Percentiles rank a stretch among this genome's conserved stretches.
phyloP scores from a whole-genome alignment of 2,329 filamentous ascomycete species.

The Hawksworthiomyces lignivorus region DNA sequence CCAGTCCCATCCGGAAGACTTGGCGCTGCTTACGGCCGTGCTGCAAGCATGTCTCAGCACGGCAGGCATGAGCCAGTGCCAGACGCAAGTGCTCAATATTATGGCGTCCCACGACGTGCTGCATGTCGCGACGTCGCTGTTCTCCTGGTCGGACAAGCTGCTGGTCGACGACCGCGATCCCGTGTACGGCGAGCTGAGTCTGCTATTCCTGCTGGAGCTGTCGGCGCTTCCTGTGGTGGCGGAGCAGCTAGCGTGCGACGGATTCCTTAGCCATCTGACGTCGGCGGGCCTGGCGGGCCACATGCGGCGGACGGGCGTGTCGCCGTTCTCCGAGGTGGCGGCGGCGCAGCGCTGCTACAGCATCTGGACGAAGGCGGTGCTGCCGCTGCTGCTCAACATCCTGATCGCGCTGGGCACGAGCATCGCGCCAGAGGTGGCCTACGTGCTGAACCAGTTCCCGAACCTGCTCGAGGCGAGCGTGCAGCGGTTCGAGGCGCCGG shows the following conservation, averaged over 20 bases:
- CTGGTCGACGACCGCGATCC: slow-evolving; percentile 62
- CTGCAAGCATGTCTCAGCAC: slow-evolving; percentile 77
- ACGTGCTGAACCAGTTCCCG: slow-evolving; percentile 85
- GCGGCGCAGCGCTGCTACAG: slow-evolving; percentile 68
- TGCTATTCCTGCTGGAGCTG: slow-evolving; percentile 81
- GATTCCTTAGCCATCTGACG: slow-evolving; percentile 69
- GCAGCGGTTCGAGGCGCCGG: slow-evolving; percentile 59
- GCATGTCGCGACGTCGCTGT: slow-evolving; percentile 77
- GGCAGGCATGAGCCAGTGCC: slow-evolving; percentile 64
- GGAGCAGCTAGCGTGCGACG: slow-evolving; percentile 84
- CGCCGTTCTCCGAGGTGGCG: slow-evolving; percentile 68
- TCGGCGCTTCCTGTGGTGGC: slow-evolving; percentile 74
- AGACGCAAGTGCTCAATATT: slow-evolving; percentile 62
- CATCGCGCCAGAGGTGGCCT: slow-evolving; percentile 74
- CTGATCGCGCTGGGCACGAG: slow-evolving; percentile 73
- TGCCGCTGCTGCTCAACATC: slow-evolving; percentile 84
- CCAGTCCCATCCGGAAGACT: slow-evolving; percentile 65
- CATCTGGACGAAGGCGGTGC: slow-evolving; percentile 82
- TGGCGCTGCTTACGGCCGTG: slow-evolving; percentile 80
- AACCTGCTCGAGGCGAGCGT: slow-evolving; percentile 66
- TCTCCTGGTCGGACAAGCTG: slow-evolving; percentile 87
- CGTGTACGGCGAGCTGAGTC: slow-evolving; percentile 85
- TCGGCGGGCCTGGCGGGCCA: slow-evolving; percentile 72
- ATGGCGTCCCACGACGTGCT: slow-evolving; percentile 64
- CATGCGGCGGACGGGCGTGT: slow-evolving; percentile 59